Base-by-base conservation (phyloP, 306 rosid genomes). In the Fagus sylvatica region DNA sequence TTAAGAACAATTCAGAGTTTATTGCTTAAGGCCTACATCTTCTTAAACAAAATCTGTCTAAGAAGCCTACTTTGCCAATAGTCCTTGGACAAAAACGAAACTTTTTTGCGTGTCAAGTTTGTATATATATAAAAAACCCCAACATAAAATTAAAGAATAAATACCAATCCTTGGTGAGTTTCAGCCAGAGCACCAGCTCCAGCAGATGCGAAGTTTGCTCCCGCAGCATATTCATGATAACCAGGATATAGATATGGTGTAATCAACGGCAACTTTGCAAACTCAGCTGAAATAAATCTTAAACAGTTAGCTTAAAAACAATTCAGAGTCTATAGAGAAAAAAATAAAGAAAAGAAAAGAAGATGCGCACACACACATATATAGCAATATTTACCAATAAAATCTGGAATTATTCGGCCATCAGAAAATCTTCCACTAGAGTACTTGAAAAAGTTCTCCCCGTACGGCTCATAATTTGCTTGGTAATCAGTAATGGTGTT, bases 351-450 rank as follows among this genome's bases (percentile, higher is more conserved):
- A 22, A 22, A 22, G 28, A 22, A 22, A 22, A 22, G 28, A 0
- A 22, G 28, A 22, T 22, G 28, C 28, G 28, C 28, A 22, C 28
- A 22, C 28, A 22, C 0, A 1, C 3, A 55, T 22, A 15, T 1
- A 6, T 1, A 40, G 5, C 62, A 16, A 33, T 71, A 53, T 32
- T 65, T 78, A 88, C 90, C 91, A 15, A 86, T 74, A 76, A 86
- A 88, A 82, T 87, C 86, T 34, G 89, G 89, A 43, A 88, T 6
- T 1, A 86, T 4, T 4, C 89, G 86, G 16, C 94, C 89, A 65
- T 88, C 84, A 3, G 81, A 82, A 67, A 56, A 83, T 74, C 94
- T 76, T 0, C 94, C 94, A 4, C 80, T 71, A 7, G 91, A 85
- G 53, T 55, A 81, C 8, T 84, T 81, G 75, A 86, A 90, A 85